A percentile compares a stretch with the other conserved stretches of the same genome.
Evolutionary conservation across 2,329 filamentous ascomycete genomes (phyloP).

Genomic region (Fusarium poae): DNA sequence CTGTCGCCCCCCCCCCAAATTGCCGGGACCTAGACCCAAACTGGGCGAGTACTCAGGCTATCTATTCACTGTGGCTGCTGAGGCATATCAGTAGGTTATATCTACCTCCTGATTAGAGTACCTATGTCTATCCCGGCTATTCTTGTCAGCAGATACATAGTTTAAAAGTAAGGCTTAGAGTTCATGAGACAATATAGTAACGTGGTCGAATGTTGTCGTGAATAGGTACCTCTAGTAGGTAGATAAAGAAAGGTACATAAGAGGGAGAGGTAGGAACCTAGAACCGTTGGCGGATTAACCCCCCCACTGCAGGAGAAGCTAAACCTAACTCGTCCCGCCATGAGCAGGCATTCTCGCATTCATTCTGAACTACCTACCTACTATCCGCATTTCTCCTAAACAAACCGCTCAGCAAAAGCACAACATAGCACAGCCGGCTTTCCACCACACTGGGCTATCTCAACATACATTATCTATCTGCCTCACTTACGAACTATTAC

Average conservation of each 20-base stretch:
- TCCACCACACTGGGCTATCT: not conserved
- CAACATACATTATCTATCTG: not conserved
- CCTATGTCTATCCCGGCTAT: not conserved
- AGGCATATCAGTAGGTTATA: not conserved
- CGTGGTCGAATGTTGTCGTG: not conserved
- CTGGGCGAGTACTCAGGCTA: not conserved
- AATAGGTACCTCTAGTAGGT: no score
- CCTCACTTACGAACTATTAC: not conserved
- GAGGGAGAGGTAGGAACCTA: not conserved
- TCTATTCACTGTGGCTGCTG: not conserved
- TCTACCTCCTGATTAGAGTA: not conserved
- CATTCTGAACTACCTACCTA: constrained; percentile 1
- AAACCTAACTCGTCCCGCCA: constrained; percentile 6
- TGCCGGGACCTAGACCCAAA: constrained; percentile 35
- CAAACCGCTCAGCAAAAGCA: constrained; percentile 16
- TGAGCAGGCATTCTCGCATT: constrained; percentile 6
- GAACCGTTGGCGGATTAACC: constrained; percentile 8
- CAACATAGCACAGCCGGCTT: not conserved
- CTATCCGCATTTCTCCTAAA: constrained; percentile 23
- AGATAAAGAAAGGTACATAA: no score
- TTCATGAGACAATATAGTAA: not conserved
- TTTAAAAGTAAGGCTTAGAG: not conserved
- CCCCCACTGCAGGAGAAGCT: constrained; percentile 9
- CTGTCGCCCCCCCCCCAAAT: constrained; percentile 15
- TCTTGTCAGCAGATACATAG: not conserved